Evolutionary conservation across 1,139 yeast genomes (phyloP), one percentile per base, ranked within the genome.

Genomic region (Lodderomyces beijingensis): DNA sequence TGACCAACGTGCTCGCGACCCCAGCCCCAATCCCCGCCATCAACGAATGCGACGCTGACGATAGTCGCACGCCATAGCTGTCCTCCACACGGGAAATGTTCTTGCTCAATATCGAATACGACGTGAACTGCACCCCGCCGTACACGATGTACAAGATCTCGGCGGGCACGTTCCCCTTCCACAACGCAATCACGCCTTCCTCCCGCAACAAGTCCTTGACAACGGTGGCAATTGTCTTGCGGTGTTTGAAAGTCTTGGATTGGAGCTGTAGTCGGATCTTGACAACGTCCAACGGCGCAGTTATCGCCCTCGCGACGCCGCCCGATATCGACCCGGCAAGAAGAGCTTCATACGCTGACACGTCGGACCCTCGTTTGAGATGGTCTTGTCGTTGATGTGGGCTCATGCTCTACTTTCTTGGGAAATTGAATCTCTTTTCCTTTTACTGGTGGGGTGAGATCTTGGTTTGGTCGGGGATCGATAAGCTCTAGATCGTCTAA

Each of bases 101-200:
- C 5, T 55, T 57, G 51, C 79, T 82, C 26, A 78, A 55, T 1
- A 67, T 52, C 1, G 86, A 65, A 51, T 82, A 87, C 1, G 87
- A 62, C 1, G 91, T 67, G 57, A 91, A 91, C 53, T 91, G 97
- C 1, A 77, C 63, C 1, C 86, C 88, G 9, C 97, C 96, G 48
- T 91, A 91, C 15, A 84, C 45, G 12, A 91, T 66, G 50, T 91
- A 91, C 77, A 91, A 73, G 27, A 79, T 57, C 44, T 87, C 89
- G 0, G 97, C 98, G 0, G 98, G 95, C 0, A 86, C 74, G 53
- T 91, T 91, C 1, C 98, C 98, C 55, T 88, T 89, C 97, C 97
- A 91, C 15, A 91, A 65, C 0, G 89, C 74, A 14, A 44, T 27
- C 5, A 64, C 41, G 3, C 74, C 74, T 42, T 68, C 74, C 30